Percentiles rank a stretch among this genome's conserved stretches.
phyloP scores from a whole-genome alignment of 371 early-diverging fungal species.

The Chytridium lagenaria region DNA sequence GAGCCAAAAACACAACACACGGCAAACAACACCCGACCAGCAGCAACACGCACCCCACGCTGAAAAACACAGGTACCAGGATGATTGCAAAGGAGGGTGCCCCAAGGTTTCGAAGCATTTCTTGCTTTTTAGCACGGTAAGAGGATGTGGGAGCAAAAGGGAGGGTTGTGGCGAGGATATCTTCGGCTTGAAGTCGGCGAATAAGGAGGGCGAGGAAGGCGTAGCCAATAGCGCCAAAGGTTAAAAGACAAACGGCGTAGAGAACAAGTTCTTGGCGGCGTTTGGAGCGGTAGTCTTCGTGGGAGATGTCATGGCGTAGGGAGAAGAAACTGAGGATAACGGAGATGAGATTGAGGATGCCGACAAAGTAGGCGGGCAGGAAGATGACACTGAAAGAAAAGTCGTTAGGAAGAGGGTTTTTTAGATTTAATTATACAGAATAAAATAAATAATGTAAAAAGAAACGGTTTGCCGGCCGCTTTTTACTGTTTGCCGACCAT shows the following conservation, averaged over 20 bases:
- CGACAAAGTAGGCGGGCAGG: slow-evolving; percentile 76
- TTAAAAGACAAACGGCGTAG: slow-evolving; percentile 56
- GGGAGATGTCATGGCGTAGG: slow-evolving; percentile 58
- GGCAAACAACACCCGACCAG: slow-evolving; percentile 81
- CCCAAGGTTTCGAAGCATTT: background rate
- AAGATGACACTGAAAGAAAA: slow-evolving; percentile 67
- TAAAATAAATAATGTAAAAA: background rate
- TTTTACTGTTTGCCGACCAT: too few relatives aligned
- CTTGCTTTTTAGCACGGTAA: background rate
- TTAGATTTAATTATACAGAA: background rate
- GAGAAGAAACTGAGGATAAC: slow-evolving; percentile 53
- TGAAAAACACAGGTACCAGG: slow-evolving; percentile 82
- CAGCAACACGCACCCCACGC: slow-evolving; percentile 67
- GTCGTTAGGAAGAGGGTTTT: background rate
- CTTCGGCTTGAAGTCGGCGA: slow-evolving; percentile 56
- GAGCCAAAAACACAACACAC: slow-evolving; percentile 43
- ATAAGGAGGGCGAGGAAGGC: slow-evolving; percentile 76
- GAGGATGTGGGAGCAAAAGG: background rate
- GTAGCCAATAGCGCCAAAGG: slow-evolving; percentile 67
- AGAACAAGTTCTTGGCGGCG: slow-evolving; percentile 52
- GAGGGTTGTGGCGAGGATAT: slow-evolving; percentile 10
- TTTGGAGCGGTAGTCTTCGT: slow-evolving; percentile 59
- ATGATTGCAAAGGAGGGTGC: slow-evolving; percentile 64
- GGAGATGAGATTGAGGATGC: slow-evolving; percentile 57
- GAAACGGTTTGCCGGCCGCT: too few relatives aligned